Base-by-base conservation (phyloP, 2,329 filamentous ascomycete species). In the Ophioceras dolichostomum region DNA sequence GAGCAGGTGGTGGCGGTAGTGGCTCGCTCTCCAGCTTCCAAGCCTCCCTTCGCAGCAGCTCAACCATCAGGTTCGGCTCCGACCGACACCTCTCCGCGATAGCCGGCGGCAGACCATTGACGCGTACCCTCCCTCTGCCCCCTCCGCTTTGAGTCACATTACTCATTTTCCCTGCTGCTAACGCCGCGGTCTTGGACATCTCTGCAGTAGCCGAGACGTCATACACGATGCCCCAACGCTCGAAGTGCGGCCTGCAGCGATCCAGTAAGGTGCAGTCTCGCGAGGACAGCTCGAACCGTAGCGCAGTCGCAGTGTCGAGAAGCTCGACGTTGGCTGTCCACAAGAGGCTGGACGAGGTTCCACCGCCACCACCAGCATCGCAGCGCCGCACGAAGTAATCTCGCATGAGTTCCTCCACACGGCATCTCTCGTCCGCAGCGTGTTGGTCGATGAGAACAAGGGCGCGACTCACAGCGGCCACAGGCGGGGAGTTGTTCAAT, bases 361-460 rank as follows among this genome's bases (percentile, higher is more conserved):
- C n/a, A n/a, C n/a, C n/a, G n/a, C n/a, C n/a, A n/a, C n/a, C n/a
- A n/a, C n/a, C n/a, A n/a, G n/a, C n/a, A n/a, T n/a, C n/a, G n/a
- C n/a, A n/a, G n/a, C n/a, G n/a, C n/a, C n/a, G 4, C 3, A 35
- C 32, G 43, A 76, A 76, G 39, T 74, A 76, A 5, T 45, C 46
- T 1, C 47, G 47, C 53, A 93, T 76, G 1, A 98, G 65, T 0
- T 57, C 53, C 52, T 98, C 91, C 1, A 96, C 71, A 2, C 79
- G 77, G 43, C 83, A 77, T 32, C 91, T 73, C 60, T 98, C 91
- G 53, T 95, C 89, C 3, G 88, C 91, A 1, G 91, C 91, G 53
- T 98, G 91, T 51, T 98, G 91, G 50, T 98, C 91, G 5, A 95
- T 69, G 28, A 95, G 64, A 1, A 94, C 68, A 4, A 96, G 60